Evolutionary conservation across 2,329 filamentous ascomycete species (phyloP).

Genomic region (Aureobasidium pullulans): DNA sequence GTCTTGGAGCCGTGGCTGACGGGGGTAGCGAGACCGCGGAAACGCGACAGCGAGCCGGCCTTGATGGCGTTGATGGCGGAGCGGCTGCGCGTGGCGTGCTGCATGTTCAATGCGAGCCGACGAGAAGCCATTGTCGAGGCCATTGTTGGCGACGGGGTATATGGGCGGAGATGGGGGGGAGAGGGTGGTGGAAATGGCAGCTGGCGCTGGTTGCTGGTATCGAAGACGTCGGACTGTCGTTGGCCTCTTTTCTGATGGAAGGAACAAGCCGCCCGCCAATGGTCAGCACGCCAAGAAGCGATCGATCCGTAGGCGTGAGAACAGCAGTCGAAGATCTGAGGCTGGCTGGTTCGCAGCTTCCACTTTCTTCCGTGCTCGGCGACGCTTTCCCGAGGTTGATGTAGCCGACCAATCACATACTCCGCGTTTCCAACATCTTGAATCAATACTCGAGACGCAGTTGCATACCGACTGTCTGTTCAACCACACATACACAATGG

Average conservation of each 20-base stretch:
- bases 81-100: conserved; percentile 82
- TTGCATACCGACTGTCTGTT: not conserved
- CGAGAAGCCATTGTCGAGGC: conserved; percentile 74
- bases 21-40: conserved; percentile 87
- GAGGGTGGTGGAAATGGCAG: conserved; percentile 19
- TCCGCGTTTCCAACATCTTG: not conserved
- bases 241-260: conserved; percentile 10
- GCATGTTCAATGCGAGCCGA: conserved; percentile 91
- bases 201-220: conserved; percentile 28
- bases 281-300: not conserved
- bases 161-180: conserved; percentile 33
- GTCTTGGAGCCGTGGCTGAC: conserved; percentile 69
- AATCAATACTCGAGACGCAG: not conserved
- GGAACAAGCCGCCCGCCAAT: conserved; percentile 1
- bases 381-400: not conserved
- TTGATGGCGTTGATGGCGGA: conserved; percentile 68
- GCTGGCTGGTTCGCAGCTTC: not conserved
- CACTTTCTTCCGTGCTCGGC: conserved; percentile 2
- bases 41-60: conserved; percentile 58
- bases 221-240: conserved; percentile 3
- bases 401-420: not conserved
- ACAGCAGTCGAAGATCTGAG: not conserved
- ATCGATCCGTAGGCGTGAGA: not conserved
- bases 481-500: conserved; percentile 35
- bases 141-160: conserved; percentile 19